Evolutionary conservation across 768 basidiomycete genomes (phyloP).

Genomic region (Tulasnella sp.): DNA sequence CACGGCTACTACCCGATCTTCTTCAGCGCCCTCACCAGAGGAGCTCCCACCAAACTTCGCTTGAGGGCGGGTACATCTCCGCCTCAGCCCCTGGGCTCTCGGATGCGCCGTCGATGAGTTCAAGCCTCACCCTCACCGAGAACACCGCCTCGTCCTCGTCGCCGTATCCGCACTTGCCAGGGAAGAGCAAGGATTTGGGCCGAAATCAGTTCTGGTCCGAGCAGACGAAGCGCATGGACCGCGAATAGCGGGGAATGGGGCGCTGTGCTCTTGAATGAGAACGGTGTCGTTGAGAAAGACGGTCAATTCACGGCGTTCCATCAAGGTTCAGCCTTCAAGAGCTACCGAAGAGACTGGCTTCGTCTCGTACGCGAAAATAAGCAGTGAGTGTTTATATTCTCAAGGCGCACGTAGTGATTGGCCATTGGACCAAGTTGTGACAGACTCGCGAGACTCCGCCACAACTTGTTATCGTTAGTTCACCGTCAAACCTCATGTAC

Average conservation of each 20-base stretch:
- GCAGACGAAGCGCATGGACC: constrained; percentile 73
- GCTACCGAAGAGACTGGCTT: constrained; percentile 52
- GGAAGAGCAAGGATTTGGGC: constrained; percentile 29
- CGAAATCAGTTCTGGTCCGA: constrained; percentile 53
- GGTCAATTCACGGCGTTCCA: constrained; percentile 36
- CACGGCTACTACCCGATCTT: constrained; percentile 87
- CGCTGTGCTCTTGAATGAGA: constrained; percentile 39
- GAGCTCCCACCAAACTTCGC: constrained; percentile 49
- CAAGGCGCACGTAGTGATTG: background rate
- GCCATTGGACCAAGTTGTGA: constrained; percentile 1
- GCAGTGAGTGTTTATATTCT: constrained; percentile 38
- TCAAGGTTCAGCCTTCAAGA: constrained; percentile 26
- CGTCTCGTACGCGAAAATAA: constrained; percentile 71
- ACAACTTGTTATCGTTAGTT: constrained; percentile 78
- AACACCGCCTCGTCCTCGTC: constrained; percentile 24
- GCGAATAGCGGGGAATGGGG: constrained; percentile 72
- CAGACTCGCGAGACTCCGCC: constrained; percentile 84
- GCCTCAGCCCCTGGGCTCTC: constrained; percentile 49
- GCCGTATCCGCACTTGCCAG: constrained; percentile 36
- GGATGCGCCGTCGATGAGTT: constrained; percentile 18
- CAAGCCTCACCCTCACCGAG: constrained; percentile 19
- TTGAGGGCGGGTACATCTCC: constrained; percentile 18
- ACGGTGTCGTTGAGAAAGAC: constrained; percentile 42
- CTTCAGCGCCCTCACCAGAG: constrained; percentile 51
- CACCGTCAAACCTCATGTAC: constrained; percentile 75